Evolutionary conservation across 202 grass and related monocot genomes (phyloP).

Genomic region (Setaria viridis): DNA sequence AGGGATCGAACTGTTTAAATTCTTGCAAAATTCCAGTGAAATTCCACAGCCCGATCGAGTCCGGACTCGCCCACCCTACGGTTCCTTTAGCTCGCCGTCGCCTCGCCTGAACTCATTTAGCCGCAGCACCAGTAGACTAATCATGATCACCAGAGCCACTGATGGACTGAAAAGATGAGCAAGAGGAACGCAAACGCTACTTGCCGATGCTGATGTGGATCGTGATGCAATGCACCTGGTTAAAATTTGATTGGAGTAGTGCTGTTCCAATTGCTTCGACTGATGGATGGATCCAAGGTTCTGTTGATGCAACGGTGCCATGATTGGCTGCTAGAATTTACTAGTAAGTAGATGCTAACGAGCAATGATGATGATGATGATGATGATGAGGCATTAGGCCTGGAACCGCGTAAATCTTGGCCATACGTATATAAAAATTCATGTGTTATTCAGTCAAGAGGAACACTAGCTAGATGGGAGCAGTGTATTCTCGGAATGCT

Average conservation of each 20-base stretch:
- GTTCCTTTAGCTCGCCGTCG: background rate
- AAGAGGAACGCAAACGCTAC: background rate
- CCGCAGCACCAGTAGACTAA: background rate
- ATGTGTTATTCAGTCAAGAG: background rate
- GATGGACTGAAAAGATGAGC: background rate
- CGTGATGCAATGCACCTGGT: slow-evolving; percentile 1
- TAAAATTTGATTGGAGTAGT: slow-evolving; percentile 10
- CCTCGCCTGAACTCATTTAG: no score
- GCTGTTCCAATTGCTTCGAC: background rate
- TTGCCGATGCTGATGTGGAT: background rate
- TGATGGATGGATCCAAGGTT: background rate
- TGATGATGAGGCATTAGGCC: background rate
- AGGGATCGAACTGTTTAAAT: background rate
- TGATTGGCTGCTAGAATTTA: slow-evolving; percentile 25
- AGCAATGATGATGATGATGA: background rate
- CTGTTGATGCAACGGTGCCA: slow-evolving; percentile 2
- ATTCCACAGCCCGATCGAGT: no score
- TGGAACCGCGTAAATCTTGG: slow-evolving; percentile 15
- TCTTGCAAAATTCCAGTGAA: background rate
- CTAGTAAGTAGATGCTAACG: background rate
- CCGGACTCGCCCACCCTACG: background rate
- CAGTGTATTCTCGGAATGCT: slow-evolving; percentile 13
- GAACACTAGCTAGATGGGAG: background rate
- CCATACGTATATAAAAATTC: background rate
- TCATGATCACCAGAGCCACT: background rate